A percentile compares a stretch with the other conserved stretches of the same genome.
Conservation (phyloP, 1,139 yeast species). For the Yarrowia galli region DNA sequence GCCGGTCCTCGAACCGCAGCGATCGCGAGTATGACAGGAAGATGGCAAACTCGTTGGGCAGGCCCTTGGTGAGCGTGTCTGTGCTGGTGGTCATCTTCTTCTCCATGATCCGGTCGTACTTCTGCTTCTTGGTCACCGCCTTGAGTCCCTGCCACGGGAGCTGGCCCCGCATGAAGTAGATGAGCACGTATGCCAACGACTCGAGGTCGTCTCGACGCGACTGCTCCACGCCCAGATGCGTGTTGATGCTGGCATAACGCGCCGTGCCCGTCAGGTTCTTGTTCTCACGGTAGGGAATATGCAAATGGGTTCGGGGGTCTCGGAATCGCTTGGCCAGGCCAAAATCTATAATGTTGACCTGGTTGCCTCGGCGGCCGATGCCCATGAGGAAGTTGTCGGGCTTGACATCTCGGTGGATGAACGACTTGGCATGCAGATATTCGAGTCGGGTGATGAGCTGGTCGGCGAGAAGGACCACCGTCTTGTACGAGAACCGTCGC, state of each 20-base stretch:
- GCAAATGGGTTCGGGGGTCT: slow-evolving; percentile 94
- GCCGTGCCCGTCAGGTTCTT: slow-evolving; percentile 98
- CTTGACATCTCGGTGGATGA: slow-evolving; percentile 86
- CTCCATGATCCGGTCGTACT: slow-evolving; percentile 95
- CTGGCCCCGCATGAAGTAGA: slow-evolving; percentile 93
- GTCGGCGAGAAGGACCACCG: slow-evolving; percentile 90
- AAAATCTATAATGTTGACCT: slow-evolving; percentile 94
- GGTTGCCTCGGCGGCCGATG: slow-evolving; percentile 92
- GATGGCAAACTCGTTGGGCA: slow-evolving; percentile 88
- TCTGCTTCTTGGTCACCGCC: slow-evolving; percentile 96
- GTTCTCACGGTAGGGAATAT: slow-evolving; percentile 95
- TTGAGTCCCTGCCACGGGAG: slow-evolving; percentile 99
- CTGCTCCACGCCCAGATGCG: slow-evolving; percentile 97
- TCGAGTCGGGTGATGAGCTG: slow-evolving; percentile 94
- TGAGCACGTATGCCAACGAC: slow-evolving; percentile 91
- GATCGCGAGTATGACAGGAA: slow-evolving; percentile 90
- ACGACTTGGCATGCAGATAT: slow-evolving; percentile 93
- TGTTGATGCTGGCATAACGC: slow-evolving; percentile 92
- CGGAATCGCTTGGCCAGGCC: slow-evolving; percentile 96
- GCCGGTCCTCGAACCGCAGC: slow-evolving; percentile 93
- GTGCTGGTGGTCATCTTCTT: slow-evolving; percentile 93
- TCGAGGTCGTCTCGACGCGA: slow-evolving; percentile 96
- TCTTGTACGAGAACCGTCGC: slow-evolving; percentile 89
- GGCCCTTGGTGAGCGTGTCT: slow-evolving; percentile 87
- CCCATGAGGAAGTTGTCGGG: slow-evolving; percentile 99